phyloP scores from a whole-genome alignment of 1,139 yeast species.

The Candida pseudocylindracea region DNA sequence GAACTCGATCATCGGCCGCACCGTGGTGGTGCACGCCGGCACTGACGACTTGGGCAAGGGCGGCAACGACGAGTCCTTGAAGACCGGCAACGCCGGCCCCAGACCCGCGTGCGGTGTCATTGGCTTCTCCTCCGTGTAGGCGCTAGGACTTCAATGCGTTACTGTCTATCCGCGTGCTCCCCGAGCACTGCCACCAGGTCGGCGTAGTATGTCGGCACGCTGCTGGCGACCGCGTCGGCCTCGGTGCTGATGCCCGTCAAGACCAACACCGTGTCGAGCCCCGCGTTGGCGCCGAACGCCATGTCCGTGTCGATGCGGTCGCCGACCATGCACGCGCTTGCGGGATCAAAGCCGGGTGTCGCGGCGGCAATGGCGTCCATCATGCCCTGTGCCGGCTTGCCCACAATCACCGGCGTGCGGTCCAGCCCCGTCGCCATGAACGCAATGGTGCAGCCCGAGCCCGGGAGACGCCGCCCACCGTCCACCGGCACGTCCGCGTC shows the following conservation, averaged over 20 bases:
- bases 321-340: conserved; percentile 76
- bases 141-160: too few relatives aligned
- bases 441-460: conserved; percentile 86
- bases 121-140: conserved; percentile 22
- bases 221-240: conserved; percentile 22
- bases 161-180: conserved; percentile 13
- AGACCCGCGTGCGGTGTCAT: conserved; percentile 99
- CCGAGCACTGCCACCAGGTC: conserved; percentile 55
- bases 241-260: conserved; percentile 80
- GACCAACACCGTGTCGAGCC: conserved; percentile 64
- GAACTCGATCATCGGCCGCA: conserved; percentile 79
- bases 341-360: conserved; percentile 23
- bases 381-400: conserved; percentile 84
- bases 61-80: conserved; percentile 79
- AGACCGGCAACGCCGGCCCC: conserved; percentile 97
- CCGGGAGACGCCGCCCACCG: conserved; percentile 57
- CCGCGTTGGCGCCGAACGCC: conserved; percentile 75
- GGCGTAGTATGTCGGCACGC: conserved; percentile 50
- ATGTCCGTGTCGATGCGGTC: conserved; percentile 92
- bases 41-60: conserved; percentile 94
- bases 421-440: conserved; percentile 60
- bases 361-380: conserved; percentile 66
- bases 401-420: conserved; percentile 41
- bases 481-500: conserved; percentile 88
- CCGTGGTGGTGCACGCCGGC: conserved; percentile 91